A percentile compares a stretch with the other conserved stretches of the same genome.
Conservation (phyloP, 2,329 filamentous ascomycete genomes). For the Aspergillus sergii region DNA sequence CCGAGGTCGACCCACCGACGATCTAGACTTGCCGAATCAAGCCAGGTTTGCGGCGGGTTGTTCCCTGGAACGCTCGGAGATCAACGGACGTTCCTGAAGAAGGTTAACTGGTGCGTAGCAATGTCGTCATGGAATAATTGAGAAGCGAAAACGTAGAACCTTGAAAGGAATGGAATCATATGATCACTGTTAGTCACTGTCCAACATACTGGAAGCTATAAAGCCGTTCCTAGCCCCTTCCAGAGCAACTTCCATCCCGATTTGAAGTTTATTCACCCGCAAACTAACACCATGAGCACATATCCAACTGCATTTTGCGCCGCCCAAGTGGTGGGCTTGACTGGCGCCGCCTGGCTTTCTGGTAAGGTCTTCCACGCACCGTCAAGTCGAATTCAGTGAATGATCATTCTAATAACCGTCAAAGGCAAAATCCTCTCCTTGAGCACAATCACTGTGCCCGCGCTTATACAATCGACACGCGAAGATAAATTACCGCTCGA, state of each 20-base stretch:
- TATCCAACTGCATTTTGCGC: slow-evolving; percentile 25
- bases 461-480: slow-evolving; percentile 24
- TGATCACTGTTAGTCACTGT: not conserved
- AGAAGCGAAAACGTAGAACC: not conserved
- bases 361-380: slow-evolving; percentile 20
- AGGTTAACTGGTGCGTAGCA: not conserved
- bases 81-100: not conserved
- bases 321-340: slow-evolving; percentile 32
- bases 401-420: not conserved
- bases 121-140: slow-evolving; percentile 12
- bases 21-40: not conserved
- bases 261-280: not conserved
- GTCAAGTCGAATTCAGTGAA: not conserved
- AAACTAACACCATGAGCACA: slow-evolving; percentile 19
- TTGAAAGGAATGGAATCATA: not conserved
- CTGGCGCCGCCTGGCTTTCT: slow-evolving; percentile 33
- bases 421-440: slow-evolving; percentile 31
- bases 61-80: too few species aligned
- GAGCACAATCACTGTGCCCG: slow-evolving; percentile 28
- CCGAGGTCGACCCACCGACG: not conserved
- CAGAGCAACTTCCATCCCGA: too few species aligned
- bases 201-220: not conserved
- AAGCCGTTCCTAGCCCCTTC: not conserved
- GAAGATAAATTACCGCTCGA: slow-evolving; percentile 9
- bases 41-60: too few species aligned